Conservation (phyloP, 768 basidiomycete genomes). For the Tremella yokohamensis region DNA sequence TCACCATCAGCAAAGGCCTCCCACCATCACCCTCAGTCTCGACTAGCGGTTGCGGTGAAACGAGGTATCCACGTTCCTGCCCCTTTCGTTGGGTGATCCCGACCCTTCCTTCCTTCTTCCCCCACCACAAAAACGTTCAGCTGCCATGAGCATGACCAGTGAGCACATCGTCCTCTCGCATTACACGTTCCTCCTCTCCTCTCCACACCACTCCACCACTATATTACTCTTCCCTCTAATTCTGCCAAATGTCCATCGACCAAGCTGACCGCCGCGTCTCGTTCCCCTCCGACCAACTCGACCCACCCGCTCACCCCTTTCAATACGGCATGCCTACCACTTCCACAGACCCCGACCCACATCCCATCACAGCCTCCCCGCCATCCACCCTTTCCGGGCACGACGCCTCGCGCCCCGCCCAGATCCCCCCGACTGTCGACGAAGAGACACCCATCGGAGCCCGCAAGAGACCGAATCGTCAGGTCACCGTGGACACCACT, state of each 20-base stretch:
- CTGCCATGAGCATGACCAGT: not conserved
- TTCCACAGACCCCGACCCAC: not conserved
- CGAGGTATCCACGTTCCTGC: too few species aligned
- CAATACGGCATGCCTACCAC: not conserved
- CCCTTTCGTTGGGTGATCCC: too few species aligned
- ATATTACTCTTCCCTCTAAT: not conserved
- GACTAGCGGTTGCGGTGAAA: too few species aligned
- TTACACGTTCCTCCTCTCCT: not conserved
- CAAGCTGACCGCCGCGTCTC: conserved; percentile 4
- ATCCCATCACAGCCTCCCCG: not conserved
- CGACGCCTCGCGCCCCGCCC: not conserved
- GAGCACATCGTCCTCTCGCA: conserved; percentile 2
- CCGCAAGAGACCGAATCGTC: not conserved
- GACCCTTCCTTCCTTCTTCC: too few species aligned
- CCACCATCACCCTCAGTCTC: too few species aligned
- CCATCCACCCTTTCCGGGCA: too few species aligned
- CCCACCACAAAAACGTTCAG: too few species aligned
- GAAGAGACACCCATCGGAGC: not conserved
- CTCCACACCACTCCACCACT: not conserved
- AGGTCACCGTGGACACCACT: conserved; percentile 2
- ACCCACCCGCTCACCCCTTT: not conserved
- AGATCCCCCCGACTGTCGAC: not conserved
- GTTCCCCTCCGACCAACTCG: not conserved
- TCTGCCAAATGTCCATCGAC: not conserved
- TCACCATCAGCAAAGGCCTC: too few species aligned